These are phyloP conservation scores for Suillus paluster DNA, from an alignment of 768 basidiomycete genomes.

Conservation along the genomic window DNA sequence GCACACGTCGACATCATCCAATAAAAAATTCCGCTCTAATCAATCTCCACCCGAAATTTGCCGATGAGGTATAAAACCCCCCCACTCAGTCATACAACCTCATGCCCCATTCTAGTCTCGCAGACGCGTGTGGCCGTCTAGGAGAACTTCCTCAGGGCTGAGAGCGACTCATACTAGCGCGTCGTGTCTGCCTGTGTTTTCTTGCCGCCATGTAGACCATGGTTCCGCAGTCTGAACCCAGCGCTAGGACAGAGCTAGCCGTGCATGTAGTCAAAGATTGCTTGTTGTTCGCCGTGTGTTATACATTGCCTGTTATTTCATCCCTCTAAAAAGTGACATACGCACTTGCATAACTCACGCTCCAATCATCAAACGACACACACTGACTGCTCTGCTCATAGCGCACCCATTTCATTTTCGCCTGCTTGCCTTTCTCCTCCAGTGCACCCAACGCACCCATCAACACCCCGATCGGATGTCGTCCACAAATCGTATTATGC, in stretches of 20 bases:
- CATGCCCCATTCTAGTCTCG: constrained; percentile 30
- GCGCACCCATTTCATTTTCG: constrained; percentile 76
- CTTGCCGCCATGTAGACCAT: not conserved
- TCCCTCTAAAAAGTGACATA: constrained; percentile 57
- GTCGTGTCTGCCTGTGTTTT: not conserved
- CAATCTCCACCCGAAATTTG: not conserved
- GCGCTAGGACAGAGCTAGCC: not conserved
- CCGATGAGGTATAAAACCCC: constrained; percentile 5
- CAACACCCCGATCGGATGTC: constrained; percentile 94
- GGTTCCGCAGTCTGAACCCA: not conserved
- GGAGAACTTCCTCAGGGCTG: constrained; percentile 34
- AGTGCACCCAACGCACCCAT: constrained; percentile 74
- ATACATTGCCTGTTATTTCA: not conserved
- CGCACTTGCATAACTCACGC: constrained; percentile 97
- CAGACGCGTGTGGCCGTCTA: constrained; percentile 18
- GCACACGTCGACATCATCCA: constrained; percentile 7
- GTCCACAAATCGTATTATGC: constrained; percentile 95
- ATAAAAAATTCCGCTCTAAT: constrained; percentile 10
- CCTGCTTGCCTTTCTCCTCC: constrained; percentile 42
- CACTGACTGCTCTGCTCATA: constrained; percentile 94
- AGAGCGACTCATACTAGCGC: constrained; percentile 17
- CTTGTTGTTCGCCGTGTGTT: not conserved
- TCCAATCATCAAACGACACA: constrained; percentile 70
- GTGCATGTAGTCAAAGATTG: not conserved
- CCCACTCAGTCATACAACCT: not conserved